Evolutionary conservation across 192 early-diverging fungal genomes (phyloP).

Genomic region (Piromyces sp.): DNA sequence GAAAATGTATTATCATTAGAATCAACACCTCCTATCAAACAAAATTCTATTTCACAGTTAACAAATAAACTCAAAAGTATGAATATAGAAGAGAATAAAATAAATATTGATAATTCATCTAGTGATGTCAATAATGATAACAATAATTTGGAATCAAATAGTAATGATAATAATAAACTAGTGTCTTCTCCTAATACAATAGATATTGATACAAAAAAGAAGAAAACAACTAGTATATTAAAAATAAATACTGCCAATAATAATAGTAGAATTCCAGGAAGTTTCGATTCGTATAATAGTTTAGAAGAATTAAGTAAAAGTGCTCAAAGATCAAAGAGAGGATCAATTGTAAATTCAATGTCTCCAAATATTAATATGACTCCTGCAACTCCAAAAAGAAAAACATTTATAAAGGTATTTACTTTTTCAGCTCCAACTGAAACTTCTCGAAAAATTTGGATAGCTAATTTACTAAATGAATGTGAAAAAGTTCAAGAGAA

Average conservation of each 20-base stretch:
- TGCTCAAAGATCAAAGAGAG: background rate
- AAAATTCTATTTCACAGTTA: background rate
- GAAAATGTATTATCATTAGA: too few species aligned
- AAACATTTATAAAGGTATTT: background rate
- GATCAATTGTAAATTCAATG: background rate
- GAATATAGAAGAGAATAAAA: background rate
- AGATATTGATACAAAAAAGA: background rate
- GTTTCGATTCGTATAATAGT: background rate
- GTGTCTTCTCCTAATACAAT: too few species aligned
- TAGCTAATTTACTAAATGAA: background rate
- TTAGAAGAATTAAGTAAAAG: background rate
- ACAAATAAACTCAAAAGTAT: background rate
- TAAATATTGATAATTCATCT: background rate
- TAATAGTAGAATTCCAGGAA: background rate
- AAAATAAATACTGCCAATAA: background rate
- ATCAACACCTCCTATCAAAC: too few species aligned
- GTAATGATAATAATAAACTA: background rate
- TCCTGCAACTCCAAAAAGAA: background rate
- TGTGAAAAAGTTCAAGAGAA: slow-evolving; percentile 38
- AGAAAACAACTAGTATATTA: background rate
- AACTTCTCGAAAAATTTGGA: background rate
- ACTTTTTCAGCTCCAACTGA: background rate
- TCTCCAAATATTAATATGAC: background rate
- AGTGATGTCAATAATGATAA: background rate
- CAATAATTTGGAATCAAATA: background rate